Percentiles rank a stretch among this genome's conserved stretches.
Evolutionary conservation across 2,329 filamentous ascomycete genomes (phyloP).

Genomic region (Aspergillus latus): DNA sequence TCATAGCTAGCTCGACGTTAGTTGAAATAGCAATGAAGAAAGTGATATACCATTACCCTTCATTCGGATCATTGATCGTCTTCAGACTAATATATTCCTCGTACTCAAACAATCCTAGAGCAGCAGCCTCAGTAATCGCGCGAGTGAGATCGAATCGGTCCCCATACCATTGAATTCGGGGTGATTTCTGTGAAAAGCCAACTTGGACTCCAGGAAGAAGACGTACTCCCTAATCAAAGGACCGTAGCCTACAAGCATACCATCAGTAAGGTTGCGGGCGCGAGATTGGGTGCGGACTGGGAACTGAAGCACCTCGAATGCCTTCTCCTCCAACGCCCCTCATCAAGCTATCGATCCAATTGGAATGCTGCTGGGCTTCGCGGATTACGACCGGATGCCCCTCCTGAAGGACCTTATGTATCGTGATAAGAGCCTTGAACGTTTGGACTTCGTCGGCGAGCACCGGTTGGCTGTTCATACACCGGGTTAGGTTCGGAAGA

Average conservation of each 20-base stretch:
- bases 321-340: constrained; percentile 81
- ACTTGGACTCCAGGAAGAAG: constrained; percentile 88
- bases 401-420: constrained; percentile 97
- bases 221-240: constrained; percentile 96
- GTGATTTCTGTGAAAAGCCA: constrained; percentile 94
- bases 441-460: constrained; percentile 98
- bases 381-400: constrained; percentile 84
- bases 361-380: constrained; percentile 83
- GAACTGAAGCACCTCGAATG: constrained; percentile 62
- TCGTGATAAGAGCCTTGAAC: constrained; percentile 95
- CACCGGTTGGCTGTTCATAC: constrained; percentile 76
- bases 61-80: constrained; percentile 97
- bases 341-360: constrained; percentile 90
- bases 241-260: constrained; percentile 62
- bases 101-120: constrained; percentile 80
- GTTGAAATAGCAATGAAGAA: background rate
- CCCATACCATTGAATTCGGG: constrained; percentile 86
- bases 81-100: constrained; percentile 98
- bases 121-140: constrained; percentile 4
- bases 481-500: constrained; percentile 1
- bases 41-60: constrained; percentile 62
- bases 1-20: constrained; percentile 59
- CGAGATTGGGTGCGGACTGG: too few species aligned
- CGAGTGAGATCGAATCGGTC: background rate
- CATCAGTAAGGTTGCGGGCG: background rate